Evolutionary conservation across 148 eudicot species (phyloP).

Genomic region (Heliamphora exappendiculata): DNA sequence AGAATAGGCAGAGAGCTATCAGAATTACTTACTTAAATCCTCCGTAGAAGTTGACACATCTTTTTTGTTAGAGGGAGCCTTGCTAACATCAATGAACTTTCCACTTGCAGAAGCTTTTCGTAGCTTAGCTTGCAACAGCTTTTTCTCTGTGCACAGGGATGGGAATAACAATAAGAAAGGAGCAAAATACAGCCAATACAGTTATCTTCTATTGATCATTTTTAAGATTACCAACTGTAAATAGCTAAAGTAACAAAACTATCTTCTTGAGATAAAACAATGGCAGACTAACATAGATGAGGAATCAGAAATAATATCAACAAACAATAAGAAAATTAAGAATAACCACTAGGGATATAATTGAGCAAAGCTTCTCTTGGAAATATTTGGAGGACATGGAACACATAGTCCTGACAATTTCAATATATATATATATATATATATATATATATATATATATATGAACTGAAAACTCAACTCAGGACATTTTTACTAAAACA

Average conservation of each 20-base stretch:
- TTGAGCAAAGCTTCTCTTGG: too few relatives aligned
- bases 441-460: too few relatives aligned
- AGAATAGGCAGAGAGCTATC: background rate
- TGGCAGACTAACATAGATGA: background rate
- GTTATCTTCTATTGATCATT: background rate
- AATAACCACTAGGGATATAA: too few relatives aligned
- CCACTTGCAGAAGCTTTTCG: constrained; percentile 61
- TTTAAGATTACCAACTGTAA: background rate
- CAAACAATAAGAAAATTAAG: background rate
- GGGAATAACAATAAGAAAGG: background rate
- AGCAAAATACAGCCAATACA: background rate
- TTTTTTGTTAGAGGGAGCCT: constrained; percentile 31
- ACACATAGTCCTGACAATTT: background rate
- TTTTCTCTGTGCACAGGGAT: constrained; percentile 59
- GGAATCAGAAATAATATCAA: background rate
- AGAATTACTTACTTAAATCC: constrained; percentile 52
- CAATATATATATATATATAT: too few relatives aligned
- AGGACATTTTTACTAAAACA: too few relatives aligned
- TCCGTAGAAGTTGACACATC: constrained; percentile 82
- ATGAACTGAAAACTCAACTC: too few relatives aligned
- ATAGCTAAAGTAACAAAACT: background rate
- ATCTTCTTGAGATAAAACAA: background rate
- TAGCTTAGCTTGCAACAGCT: constrained; percentile 72
- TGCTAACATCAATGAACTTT: constrained; percentile 32
- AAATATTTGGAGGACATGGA: background rate